These are phyloP conservation scores for Acrasis kona DNA, from an alignment of 78 protist genomes.

Conservation along the genomic window DNA sequence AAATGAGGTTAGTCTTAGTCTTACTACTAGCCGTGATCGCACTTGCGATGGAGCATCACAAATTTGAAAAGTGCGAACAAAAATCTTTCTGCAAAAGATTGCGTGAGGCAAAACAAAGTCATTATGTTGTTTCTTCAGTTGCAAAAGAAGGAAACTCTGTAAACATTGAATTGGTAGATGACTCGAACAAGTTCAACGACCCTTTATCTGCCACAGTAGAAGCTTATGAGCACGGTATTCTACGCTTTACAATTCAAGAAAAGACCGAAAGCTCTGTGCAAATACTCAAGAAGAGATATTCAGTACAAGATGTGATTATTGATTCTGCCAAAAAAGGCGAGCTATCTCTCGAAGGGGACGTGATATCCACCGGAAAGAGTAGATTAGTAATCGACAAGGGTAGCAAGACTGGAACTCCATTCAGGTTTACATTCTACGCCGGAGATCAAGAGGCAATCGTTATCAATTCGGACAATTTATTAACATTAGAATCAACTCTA, in stretches of 20 bases:
- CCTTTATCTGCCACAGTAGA: neutral
- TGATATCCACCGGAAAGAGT: no score
- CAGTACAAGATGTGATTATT: neutral
- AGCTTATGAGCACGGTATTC: neutral
- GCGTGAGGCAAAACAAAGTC: neutral
- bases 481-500: neutral
- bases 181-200: neutral
- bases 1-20: no score
- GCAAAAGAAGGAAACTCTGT: neutral
- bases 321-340: neutral
- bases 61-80: neutral
- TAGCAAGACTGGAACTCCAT: neutral
- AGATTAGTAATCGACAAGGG: neutral
- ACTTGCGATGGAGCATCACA: no score
- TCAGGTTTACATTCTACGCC: neutral
- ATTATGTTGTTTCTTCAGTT: no score
- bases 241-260: neutral
- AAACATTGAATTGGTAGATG: neutral
- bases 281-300: neutral
- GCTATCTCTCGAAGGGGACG: no score
- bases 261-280: neutral
- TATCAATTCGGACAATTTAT: neutral
- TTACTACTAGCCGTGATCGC: no score
- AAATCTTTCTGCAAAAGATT: neutral
- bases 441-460: neutral